Base-by-base conservation (phyloP, 148 eudicot species). In the Polygonum maritimum region DNA sequence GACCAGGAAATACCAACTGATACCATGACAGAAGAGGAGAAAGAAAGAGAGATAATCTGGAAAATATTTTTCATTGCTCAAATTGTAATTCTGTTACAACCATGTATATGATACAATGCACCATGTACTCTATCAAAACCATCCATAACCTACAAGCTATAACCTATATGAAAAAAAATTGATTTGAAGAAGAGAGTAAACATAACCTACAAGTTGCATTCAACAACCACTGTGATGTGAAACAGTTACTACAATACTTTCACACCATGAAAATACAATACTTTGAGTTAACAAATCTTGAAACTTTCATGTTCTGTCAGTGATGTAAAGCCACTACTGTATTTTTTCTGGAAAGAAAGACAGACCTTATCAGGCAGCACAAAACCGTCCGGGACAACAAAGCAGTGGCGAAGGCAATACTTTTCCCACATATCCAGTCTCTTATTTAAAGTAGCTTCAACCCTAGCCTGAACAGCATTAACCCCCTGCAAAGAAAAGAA, bases 341-440 rank as follows among this genome's bases (percentile, higher is more conserved):
- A 44, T 44, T 44, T 44, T 67, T n/a, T 36, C n/a, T 16, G 18
- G 71, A 38, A 38, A 67, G 71, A 67, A 67, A 33, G 44, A 41
- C 75, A 44, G 16, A 75, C 77, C 78, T 54, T 44, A 62, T 41
- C 52, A 48, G 91, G 89, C 55, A 93, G 74, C 15, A 84, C 79
- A 81, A 93, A 91, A 38, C 91, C 89, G 73, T 81, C 81, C 1
- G 98, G 98, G 15, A 90, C 87, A 70, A 74, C 67, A 62, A 91
- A 94, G 84, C 91, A 87, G 45, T 86, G 86, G 39, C 79, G 80
- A 48, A 89, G 85, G 74, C 93, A 89, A 71, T 88, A 94, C 77
- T 82, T 85, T 84, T 94, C 95, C 98, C 98, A 94, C 81, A 79
- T 58, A 36, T 69, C 69, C 78, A 94, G 75, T 48, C 85, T 84